phyloP scores from a whole-genome alignment of 2,329 filamentous ascomycete species.

The Exophiala oligosperma region DNA sequence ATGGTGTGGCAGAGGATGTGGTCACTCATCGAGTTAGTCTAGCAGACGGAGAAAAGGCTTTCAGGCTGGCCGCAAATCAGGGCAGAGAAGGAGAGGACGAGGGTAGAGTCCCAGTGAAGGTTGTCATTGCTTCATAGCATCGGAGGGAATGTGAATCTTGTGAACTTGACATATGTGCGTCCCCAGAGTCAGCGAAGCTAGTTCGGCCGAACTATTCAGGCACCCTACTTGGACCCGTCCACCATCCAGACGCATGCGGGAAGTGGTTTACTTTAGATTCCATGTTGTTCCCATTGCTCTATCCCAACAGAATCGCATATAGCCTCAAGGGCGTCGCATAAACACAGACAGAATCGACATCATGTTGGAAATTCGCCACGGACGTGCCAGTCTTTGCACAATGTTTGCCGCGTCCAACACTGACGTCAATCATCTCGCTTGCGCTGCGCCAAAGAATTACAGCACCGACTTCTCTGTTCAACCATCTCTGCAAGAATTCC shows the following conservation, averaged over 20 bases:
- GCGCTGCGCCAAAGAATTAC: neutral
- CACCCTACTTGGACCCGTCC: too few species aligned
- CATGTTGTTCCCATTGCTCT: too few species aligned
- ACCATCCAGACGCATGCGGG: too few species aligned
- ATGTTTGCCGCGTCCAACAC: neutral
- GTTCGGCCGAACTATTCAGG: too few species aligned
- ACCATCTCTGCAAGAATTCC: too few species aligned
- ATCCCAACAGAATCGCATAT: too few species aligned
- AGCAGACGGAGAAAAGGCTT: conserved; percentile 52
- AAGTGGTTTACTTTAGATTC: too few species aligned
- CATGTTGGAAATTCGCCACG: neutral
- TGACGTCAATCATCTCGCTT: conserved; percentile 2
- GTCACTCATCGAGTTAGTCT: conserved; percentile 55
- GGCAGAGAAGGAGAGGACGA: conserved; percentile 53
- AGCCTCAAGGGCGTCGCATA: too few species aligned
- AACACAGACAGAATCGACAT: too few species aligned
- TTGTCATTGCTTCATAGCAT: conserved; percentile 39
- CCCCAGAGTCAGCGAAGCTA: too few species aligned
- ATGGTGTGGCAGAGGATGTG: conserved; percentile 50
- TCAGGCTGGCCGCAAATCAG: conserved; percentile 44
- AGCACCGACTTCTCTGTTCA: too few species aligned
- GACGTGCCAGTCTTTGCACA: neutral
- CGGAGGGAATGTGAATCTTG: too few species aligned
- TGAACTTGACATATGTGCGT: neutral
- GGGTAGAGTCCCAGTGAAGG: conserved; percentile 55